Evolutionary conservation across 75 land plant species (phyloP), one percentile per base, ranked within the genome.

Genomic region (Azolla pinnata): DNA sequence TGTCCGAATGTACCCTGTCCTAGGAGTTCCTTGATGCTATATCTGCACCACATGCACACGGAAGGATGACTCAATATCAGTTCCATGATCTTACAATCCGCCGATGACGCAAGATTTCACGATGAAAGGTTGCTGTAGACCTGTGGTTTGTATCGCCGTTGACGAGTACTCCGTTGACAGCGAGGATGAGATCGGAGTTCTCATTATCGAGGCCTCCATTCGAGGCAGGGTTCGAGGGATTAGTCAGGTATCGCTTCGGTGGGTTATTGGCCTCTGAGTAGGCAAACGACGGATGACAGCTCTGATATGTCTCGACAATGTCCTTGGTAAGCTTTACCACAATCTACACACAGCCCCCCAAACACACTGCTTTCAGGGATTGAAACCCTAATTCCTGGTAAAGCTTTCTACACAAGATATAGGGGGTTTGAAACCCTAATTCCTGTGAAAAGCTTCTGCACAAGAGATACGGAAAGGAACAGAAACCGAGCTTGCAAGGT

Each of bases 1-100:
- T 95, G 99, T 47, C 99, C 99, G 76, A 95, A 95, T 25, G 99
- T 89, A 20, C 99, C 99, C 40, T 81, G 90, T 8, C 99, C 99
- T 59, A 95, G 85, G 4, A 89, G 56, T 54, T 95, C 99, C 69
- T 95, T 95, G 56, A 95, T 83, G 56, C 86, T 69, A 29, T 95
- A 95, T 60, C 96, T 95, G 71, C 38, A n/a, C n/a, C n/a, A n/a
- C n/a, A n/a, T n/a, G n/a, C n/a, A n/a, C n/a, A n/a, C n/a, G n/a
- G n/a, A n/a, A n/a, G n/a, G n/a, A n/a, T n/a, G n/a, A n/a, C n/a
- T n/a, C n/a, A n/a, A n/a, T n/a, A n/a, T n/a, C n/a, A n/a, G n/a
- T n/a, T n/a, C n/a, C n/a, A n/a, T n/a, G n/a, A n/a, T n/a, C n/a
- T n/a, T n/a, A n/a, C n/a, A n/a, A n/a, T n/a, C n/a, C n/a, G n/a